Evolutionary conservation across 441 rosid genomes (phyloP).

Genomic region (Syzygium syzygioides): DNA sequence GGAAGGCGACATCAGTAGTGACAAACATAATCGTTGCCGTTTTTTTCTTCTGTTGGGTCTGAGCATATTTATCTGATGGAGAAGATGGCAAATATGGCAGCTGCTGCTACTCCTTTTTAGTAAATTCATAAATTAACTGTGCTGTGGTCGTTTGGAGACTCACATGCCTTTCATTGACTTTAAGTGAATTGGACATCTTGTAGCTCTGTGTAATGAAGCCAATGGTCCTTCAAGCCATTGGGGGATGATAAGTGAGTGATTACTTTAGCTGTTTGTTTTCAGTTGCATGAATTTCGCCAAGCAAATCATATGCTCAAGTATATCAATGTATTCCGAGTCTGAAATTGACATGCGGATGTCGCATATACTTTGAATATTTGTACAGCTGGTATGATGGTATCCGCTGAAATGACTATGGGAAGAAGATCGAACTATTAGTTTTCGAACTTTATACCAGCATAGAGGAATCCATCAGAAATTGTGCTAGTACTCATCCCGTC

Average conservation of each 20-base stretch:
- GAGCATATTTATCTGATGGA: background rate
- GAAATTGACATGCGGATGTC: background rate
- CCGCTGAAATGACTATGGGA: background rate
- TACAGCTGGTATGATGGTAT: background rate
- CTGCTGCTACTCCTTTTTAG: background rate
- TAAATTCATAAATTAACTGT: background rate
- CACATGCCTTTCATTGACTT: background rate
- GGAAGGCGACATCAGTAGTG: background rate
- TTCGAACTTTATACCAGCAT: background rate
- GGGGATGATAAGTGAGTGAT: background rate
- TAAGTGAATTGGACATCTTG: background rate
- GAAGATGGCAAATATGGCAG: background rate
- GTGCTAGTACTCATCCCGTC: background rate
- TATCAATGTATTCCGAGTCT: background rate
- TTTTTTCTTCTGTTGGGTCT: background rate
- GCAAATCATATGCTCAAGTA: background rate
- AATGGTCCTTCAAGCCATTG: background rate
- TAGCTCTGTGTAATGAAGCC: background rate
- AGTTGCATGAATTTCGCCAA: background rate
- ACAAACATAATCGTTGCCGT: background rate
- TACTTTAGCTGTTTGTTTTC: background rate
- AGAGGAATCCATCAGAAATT: background rate
- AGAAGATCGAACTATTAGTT: background rate
- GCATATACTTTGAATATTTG: background rate
- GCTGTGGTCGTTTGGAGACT: background rate